Evolutionary conservation across 768 basidiomycete species (phyloP).

Genomic region (Leccinum barrowsii): DNA sequence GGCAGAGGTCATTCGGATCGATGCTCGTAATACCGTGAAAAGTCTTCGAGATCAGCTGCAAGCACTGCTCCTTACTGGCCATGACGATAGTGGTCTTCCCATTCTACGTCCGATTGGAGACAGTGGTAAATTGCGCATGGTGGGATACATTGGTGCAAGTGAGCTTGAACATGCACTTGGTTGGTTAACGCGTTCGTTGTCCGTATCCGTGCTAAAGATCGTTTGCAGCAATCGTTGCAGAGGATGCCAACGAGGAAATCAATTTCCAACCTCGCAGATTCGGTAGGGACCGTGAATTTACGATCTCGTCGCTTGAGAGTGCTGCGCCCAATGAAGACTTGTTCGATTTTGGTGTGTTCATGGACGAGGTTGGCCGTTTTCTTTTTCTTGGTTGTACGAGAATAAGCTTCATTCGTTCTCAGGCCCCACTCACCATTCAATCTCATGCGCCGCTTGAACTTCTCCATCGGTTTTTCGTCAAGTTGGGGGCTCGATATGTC

Average conservation of each 20-base stretch:
- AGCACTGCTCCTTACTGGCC: conserved; percentile 50
- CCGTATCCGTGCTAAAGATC: neutral
- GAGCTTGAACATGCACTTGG: conserved; percentile 93
- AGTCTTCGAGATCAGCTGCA: conserved; percentile 70
- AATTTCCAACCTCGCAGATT: conserved; percentile 54
- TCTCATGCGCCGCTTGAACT: conserved; percentile 87
- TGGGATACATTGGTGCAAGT: conserved; percentile 88
- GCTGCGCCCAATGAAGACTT: conserved; percentile 40
- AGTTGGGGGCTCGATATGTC: conserved; percentile 89
- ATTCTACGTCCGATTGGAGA: conserved; percentile 56
- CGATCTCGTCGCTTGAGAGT: conserved; percentile 54
- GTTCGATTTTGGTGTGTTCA: conserved; percentile 83
- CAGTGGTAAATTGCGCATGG: conserved; percentile 54
- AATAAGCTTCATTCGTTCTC: conserved; percentile 1
- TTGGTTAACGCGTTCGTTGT: conserved; percentile 36
- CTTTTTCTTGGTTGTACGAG: neutral
- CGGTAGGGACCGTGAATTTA: conserved; percentile 38
- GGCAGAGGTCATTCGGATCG: conserved; percentile 68
- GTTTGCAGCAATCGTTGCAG: conserved; percentile 64
- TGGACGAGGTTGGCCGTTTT: conserved; percentile 67
- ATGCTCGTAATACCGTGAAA: conserved; percentile 72
- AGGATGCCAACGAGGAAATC: conserved; percentile 63
- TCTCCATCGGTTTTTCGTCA: conserved; percentile 90
- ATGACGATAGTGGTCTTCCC: conserved; percentile 84
- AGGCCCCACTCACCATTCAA: conserved; percentile 87